Percentiles rank a stretch among this genome's conserved stretches.
Conservation (phyloP, 2,329 filamentous ascomycete species). For the Epichloe sibirici region DNA sequence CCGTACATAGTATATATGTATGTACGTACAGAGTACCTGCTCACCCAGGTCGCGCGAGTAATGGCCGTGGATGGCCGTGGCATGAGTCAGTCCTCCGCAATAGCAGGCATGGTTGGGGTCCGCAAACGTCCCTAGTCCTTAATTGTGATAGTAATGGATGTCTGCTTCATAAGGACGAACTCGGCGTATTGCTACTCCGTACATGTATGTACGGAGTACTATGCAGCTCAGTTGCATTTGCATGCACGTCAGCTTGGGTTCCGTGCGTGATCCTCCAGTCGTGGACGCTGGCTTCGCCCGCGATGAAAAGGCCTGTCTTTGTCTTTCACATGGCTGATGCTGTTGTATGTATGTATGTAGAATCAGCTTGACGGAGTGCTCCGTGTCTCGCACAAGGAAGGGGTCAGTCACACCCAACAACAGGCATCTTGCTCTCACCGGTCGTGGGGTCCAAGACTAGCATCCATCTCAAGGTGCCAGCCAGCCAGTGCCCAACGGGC, state of each 20-base stretch:
- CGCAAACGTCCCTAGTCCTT: too few relatives aligned
- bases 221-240: too few relatives aligned
- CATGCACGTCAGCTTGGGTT: neutral
- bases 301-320: neutral
- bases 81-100: too few relatives aligned
- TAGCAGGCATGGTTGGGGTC: too few relatives aligned
- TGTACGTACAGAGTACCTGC: too few relatives aligned
- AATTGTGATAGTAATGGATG: too few relatives aligned
- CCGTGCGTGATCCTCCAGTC: neutral
- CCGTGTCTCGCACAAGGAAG: slow-evolving; percentile 2
- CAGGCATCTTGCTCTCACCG: slow-evolving; percentile 5
- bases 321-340: neutral
- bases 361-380: neutral
- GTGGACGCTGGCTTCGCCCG: neutral
- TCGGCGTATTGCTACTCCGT: too few relatives aligned
- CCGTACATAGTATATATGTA: too few relatives aligned
- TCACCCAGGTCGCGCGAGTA: too few relatives aligned
- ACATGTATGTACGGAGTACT: too few relatives aligned
- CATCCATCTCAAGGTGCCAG: neutral
- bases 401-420: slow-evolving; percentile 1
- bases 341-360: neutral
- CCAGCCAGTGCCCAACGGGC: neutral
- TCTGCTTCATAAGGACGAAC: too few relatives aligned
- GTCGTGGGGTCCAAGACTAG: slow-evolving; percentile 5
- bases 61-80: too few relatives aligned